These are phyloP conservation scores for Durio zibethinus DNA, from an alignment of 345 rosid species.

Conservation along the genomic window DNA sequence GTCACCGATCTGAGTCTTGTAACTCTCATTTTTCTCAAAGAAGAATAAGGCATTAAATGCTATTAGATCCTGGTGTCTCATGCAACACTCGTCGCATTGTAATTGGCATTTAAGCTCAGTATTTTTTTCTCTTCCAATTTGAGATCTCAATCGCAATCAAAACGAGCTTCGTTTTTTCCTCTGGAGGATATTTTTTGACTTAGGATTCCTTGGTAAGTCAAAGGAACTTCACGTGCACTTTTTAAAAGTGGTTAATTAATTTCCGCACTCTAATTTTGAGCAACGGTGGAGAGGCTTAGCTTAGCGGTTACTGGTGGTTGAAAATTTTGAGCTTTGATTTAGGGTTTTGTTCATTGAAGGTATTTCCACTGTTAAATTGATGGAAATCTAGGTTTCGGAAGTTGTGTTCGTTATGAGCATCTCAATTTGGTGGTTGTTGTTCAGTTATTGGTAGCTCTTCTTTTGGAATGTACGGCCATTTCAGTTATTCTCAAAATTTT, in stretches of 20 bases:
- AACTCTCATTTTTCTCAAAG: not conserved
- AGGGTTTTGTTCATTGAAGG: slow-evolving; percentile 23
- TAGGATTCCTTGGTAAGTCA: slow-evolving; percentile 12
- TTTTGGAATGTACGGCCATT: slow-evolving; percentile 22
- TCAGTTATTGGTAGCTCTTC: not conserved
- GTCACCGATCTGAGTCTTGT: slow-evolving; percentile 32
- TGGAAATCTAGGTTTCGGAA: slow-evolving; percentile 34
- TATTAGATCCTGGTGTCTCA: slow-evolving; percentile 40
- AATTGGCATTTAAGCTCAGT: slow-evolving; percentile 17
- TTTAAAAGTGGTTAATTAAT: slow-evolving; percentile 17
- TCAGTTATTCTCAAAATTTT: slow-evolving; percentile 5
- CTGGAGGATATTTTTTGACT: slow-evolving; percentile 2
- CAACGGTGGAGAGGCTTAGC: slow-evolving; percentile 2
- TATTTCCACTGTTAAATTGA: slow-evolving; percentile 10
- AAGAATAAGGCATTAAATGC: slow-evolving; percentile 24
- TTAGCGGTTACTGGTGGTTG: slow-evolving; percentile 7
- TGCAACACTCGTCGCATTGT: slow-evolving; percentile 27
- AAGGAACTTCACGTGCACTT: slow-evolving; percentile 10
- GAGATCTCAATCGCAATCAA: slow-evolving; percentile 26
- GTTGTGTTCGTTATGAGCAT: slow-evolving; percentile 8
- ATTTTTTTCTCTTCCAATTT: slow-evolving; percentile 6
- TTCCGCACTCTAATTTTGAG: slow-evolving; percentile 7
- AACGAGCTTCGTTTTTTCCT: not conserved
- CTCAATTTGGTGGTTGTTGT: not conserved
- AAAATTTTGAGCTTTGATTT: slow-evolving; percentile 25